Evolutionary conservation across 2,329 filamentous ascomycete genomes (phyloP).

Genomic region (Alternaria incomplexa): DNA sequence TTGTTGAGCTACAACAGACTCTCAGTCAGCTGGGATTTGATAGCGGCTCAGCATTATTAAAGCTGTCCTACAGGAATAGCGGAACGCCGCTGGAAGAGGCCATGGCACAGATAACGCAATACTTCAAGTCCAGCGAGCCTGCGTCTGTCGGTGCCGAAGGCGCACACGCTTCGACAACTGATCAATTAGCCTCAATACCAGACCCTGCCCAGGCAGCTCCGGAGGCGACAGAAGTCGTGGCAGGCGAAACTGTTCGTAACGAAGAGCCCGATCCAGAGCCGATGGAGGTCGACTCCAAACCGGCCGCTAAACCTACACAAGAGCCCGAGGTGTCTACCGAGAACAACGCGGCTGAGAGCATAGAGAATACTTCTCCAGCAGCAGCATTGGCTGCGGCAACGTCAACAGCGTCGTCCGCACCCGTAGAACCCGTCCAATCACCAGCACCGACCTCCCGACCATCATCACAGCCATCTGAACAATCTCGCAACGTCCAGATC

Average conservation of each 20-base stretch:
- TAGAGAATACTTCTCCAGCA: slow-evolving; percentile 25
- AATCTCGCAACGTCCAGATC: slow-evolving; percentile 65
- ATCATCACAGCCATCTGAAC: slow-evolving; percentile 21
- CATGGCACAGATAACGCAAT: slow-evolving; percentile 78
- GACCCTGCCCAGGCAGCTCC: slow-evolving; percentile 26
- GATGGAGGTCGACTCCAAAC: slow-evolving; percentile 40
- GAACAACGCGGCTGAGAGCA: slow-evolving; percentile 18
- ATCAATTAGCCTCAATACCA: slow-evolving; percentile 36
- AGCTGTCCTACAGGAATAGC: slow-evolving; percentile 77
- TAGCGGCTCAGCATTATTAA: slow-evolving; percentile 78
- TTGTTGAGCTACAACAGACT: slow-evolving; percentile 87
- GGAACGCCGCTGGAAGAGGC: slow-evolving; percentile 83
- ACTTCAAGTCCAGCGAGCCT: slow-evolving; percentile 64
- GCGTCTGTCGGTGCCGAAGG: slow-evolving; percentile 31
- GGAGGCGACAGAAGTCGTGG: slow-evolving; percentile 32
- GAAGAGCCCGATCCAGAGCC: slow-evolving; percentile 34
- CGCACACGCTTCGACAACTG: slow-evolving; percentile 34
- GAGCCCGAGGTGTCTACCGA: slow-evolving; percentile 22
- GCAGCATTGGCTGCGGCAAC: slow-evolving; percentile 30
- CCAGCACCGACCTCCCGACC: not conserved
- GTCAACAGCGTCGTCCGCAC: slow-evolving; percentile 22
- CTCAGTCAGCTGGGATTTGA: slow-evolving; percentile 87
- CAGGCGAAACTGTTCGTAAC: slow-evolving; percentile 30
- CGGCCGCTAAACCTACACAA: slow-evolving; percentile 14
- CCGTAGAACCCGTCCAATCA: slow-evolving; percentile 12